Evolutionary conservation across 345 rosid species (phyloP).

Genomic region (Carallia pectinifolia): DNA sequence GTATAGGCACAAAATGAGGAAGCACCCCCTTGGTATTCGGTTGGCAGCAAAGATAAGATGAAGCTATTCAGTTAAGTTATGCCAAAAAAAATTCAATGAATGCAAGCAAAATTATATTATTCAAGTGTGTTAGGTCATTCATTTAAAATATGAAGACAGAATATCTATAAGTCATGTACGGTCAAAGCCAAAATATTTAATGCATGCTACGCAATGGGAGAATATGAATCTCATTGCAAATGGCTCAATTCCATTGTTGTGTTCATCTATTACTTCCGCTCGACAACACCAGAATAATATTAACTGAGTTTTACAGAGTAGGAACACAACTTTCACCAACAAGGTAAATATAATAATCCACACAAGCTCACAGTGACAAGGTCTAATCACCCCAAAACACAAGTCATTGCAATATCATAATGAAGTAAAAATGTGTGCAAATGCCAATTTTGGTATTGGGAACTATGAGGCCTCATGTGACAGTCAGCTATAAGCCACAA

Average conservation of each 20-base stretch:
- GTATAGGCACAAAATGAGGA: not conserved
- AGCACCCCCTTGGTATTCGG: not conserved
- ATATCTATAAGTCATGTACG: not conserved
- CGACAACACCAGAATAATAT: not conserved
- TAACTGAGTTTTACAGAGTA: not conserved
- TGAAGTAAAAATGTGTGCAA: no score
- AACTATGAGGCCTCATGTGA: no score
- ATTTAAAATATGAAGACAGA: not conserved
- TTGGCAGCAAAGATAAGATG: not conserved
- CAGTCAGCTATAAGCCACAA: no score
- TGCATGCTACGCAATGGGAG: not conserved
- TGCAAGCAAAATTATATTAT: not conserved
- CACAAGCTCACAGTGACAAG: not conserved
- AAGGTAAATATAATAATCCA: not conserved
- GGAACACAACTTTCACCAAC: not conserved
- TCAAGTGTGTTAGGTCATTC: not conserved
- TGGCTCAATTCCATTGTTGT: not conserved
- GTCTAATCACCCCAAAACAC: not conserved
- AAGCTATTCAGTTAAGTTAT: no score
- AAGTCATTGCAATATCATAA: not conserved
- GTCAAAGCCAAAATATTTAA: not conserved
- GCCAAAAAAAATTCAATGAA: not conserved
- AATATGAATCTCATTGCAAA: not conserved
- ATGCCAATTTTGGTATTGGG: no score
- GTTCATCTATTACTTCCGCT: not conserved